A percentile compares a stretch with the other conserved stretches of the same genome.
These are phyloP conservation scores for Trichoderma atrobrunneum DNA, from an alignment of 2,329 filamentous ascomycete species.

Conservation along the genomic window DNA sequence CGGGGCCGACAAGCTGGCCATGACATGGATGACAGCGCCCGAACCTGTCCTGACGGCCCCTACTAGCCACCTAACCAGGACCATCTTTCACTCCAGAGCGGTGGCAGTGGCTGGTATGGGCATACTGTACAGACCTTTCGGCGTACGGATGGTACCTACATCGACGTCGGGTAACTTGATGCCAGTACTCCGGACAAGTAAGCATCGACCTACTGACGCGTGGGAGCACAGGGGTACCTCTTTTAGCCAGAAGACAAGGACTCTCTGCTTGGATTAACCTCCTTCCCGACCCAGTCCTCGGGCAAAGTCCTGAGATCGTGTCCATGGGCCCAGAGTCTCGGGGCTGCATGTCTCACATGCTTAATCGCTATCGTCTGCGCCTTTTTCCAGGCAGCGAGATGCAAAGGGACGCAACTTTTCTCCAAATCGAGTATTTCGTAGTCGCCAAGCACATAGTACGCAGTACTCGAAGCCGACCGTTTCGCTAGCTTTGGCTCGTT, in stretches of 20 bases:
- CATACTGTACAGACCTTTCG: not conserved
- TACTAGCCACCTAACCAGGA: not conserved
- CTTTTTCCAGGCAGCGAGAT: not conserved
- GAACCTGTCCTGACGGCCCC: not conserved
- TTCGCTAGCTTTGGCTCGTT: slow-evolving; percentile 1
- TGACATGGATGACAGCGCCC: not conserved
- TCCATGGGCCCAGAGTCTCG: not conserved
- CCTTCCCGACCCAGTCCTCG: slow-evolving; percentile 5
- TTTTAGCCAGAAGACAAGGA: slow-evolving; percentile 8
- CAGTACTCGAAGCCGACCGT: not conserved
- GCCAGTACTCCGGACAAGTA: not conserved
- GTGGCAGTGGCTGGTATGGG: not conserved
- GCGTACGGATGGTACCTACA: not conserved
- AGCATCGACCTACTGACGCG: not conserved
- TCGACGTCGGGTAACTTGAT: not conserved
- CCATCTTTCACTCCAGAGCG: not conserved
- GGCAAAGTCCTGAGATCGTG: not conserved
- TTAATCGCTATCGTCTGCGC: not conserved
- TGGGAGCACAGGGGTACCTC: not conserved
- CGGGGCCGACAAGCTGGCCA: not conserved
- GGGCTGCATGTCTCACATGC: not conserved
- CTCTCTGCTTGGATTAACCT: not conserved
- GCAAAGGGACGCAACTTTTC: not conserved
- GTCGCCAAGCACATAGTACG: not conserved
- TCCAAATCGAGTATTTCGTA: not conserved